Percentiles rank a stretch among this genome's conserved stretches.
Conservation (phyloP, 2,329 filamentous ascomycete species). For the Blastomyces gilchristii region DNA sequence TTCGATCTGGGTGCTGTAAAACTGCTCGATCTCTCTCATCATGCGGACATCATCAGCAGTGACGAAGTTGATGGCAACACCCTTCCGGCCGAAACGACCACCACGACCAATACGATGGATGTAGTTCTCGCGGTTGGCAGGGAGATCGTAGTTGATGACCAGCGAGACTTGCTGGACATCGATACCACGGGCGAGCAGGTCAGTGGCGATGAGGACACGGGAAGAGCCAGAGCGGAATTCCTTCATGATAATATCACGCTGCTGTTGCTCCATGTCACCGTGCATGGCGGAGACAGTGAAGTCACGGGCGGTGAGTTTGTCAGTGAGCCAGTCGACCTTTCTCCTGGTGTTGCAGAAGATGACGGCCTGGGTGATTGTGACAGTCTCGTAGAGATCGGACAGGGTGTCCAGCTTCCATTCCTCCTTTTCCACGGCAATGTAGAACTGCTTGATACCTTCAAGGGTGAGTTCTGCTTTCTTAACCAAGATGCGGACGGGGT, state of each 20-base stretch:
- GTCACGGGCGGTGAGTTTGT: slow-evolving; percentile 96
- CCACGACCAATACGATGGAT: slow-evolving; percentile 99
- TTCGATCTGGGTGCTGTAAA: slow-evolving; percentile 99
- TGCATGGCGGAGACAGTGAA: slow-evolving; percentile 99
- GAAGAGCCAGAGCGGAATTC: slow-evolving; percentile 99
- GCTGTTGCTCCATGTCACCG: slow-evolving; percentile 96
- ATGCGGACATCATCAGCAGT: slow-evolving; percentile 98
- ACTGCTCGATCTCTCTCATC: slow-evolving; percentile 99
- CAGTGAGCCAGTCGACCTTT: slow-evolving; percentile 99
- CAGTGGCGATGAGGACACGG: slow-evolving; percentile 96
- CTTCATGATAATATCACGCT: slow-evolving; percentile 99
- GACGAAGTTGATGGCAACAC: slow-evolving; percentile 99
- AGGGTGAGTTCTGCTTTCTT: slow-evolving; percentile 99
- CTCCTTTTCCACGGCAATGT: slow-evolving; percentile 99
- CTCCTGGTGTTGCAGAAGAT: slow-evolving; percentile 99
- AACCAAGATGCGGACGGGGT: slow-evolving; percentile 96
- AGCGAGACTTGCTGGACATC: slow-evolving; percentile 99
- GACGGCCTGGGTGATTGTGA: slow-evolving; percentile 98
- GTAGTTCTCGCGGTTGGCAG: slow-evolving; percentile 99
- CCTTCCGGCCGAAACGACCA: slow-evolving; percentile 99
- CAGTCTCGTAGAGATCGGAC: slow-evolving; percentile 96
- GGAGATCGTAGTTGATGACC: slow-evolving; percentile 99
- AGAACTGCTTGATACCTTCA: slow-evolving; percentile 99
- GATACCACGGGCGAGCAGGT: slow-evolving; percentile 97
- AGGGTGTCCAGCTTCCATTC: slow-evolving; percentile 99